Percentiles rank a stretch among this genome's conserved stretches.
Conservation (phyloP, 169 alveolate species). For the Plasmodium falciparum region DNA sequence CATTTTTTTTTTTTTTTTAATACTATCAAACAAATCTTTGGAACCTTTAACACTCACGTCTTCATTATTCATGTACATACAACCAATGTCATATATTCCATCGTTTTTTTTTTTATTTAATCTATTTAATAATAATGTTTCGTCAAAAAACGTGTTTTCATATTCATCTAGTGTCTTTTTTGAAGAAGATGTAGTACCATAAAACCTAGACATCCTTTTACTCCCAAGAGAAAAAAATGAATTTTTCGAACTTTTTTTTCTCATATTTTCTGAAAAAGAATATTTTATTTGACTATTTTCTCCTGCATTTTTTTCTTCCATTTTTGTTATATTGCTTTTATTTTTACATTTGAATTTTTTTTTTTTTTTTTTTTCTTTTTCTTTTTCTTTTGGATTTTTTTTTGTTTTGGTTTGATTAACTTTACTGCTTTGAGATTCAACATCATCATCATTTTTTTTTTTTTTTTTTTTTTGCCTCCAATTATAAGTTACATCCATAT, state of each 20-base stretch:
- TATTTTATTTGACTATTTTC: slow-evolving; percentile 7
- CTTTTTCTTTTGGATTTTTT: background rate
- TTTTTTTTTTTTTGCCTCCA: too few relatives aligned
- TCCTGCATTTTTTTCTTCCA: slow-evolving; percentile 17
- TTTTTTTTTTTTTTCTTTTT: slow-evolving; percentile 4
- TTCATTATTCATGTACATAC: slow-evolving; percentile 48
- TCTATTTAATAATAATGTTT: slow-evolving; percentile 37
- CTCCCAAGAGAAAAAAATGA: slow-evolving; percentile 22
- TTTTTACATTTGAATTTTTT: background rate
- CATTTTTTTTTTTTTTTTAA: slow-evolving; percentile 19
- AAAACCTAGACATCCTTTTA: slow-evolving; percentile 39
- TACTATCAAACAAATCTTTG: slow-evolving; percentile 22
- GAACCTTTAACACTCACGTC: slow-evolving; percentile 34
- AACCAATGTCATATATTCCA: slow-evolving; percentile 59
- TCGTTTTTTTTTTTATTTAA: slow-evolving; percentile 42
- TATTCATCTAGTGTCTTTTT: slow-evolving; percentile 30
- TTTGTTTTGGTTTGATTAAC: background rate
- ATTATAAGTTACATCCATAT: too few relatives aligned
- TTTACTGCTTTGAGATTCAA: background rate
- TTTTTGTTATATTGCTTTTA: background rate
- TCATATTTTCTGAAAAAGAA: slow-evolving; percentile 2
- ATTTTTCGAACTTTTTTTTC: slow-evolving; percentile 8
- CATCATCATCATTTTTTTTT: too few relatives aligned
- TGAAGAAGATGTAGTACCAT: slow-evolving; percentile 11
- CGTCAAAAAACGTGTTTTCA: slow-evolving; percentile 19